A percentile compares a stretch with the other conserved stretches of the same genome.
Conservation (phyloP, 2,329 filamentous ascomycete genomes). For the Cytospora leucostoma region DNA sequence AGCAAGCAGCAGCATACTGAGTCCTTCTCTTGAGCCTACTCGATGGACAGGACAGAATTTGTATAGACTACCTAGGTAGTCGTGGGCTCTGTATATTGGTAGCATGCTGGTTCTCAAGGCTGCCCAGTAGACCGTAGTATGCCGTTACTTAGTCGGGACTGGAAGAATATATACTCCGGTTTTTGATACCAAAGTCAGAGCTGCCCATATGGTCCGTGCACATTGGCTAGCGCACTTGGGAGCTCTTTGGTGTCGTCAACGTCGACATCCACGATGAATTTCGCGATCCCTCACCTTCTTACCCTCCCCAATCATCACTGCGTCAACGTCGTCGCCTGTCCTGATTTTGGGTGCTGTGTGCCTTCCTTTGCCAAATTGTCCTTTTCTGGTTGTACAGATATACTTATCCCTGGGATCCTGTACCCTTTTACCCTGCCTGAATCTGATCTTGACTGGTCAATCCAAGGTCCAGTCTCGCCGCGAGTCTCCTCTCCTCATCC, state of each 20-base stretch:
- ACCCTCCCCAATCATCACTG: constrained; percentile 9
- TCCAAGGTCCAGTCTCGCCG: constrained; percentile 15
- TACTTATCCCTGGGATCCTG: constrained; percentile 3
- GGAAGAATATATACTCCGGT: background rate
- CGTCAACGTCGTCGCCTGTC: constrained; percentile 10
- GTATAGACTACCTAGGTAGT: no score
- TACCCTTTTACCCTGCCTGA: background rate
- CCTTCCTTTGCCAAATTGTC: background rate
- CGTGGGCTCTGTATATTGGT: no score
- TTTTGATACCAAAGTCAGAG: background rate
- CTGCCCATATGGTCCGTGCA: background rate
- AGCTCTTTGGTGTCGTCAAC: constrained; percentile 19
- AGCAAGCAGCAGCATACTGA: background rate
- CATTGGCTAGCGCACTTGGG: constrained; percentile 4
- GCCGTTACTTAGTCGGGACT: background rate
- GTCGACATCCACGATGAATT: constrained; percentile 6
- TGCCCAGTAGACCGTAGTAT: no score
- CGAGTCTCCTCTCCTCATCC: constrained; percentile 7
- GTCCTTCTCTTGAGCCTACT: no score
- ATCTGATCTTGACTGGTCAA: constrained; percentile 14
- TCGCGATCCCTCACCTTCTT: constrained; percentile 9
- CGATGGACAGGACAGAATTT: no score
- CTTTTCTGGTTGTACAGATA: constrained; percentile 6
- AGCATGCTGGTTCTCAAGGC: no score
- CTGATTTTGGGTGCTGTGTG: constrained; percentile 9